Base-by-base conservation (phyloP, 345 rosid species). In the Brassica incana region DNA sequence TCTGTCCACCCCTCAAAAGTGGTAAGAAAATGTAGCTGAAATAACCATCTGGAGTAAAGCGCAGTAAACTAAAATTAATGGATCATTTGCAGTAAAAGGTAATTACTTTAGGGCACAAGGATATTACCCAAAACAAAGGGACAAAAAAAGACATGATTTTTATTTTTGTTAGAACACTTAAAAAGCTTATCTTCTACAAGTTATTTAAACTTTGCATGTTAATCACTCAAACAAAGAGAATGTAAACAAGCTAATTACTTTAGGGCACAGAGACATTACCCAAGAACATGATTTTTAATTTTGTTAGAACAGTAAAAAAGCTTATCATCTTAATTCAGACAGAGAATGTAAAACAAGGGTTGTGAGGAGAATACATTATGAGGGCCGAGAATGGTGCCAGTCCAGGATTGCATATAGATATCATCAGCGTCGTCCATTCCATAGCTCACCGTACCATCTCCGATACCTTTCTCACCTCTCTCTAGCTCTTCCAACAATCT, bases 381-480 rank as follows among this genome's bases (percentile, higher is more conserved):
- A 74, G 93, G 95, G 30, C 97, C 97, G 36, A 92, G 89, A 54
- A 92, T 81, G 74, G 97, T 92, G 73, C 97, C 97, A 73, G 97
- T 92, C 97, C 97, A 92, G 30, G 97, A 90, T 70, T 90, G 93
- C 97, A 90, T 92, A 81, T 87, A 88, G 63, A 92, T 90, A 83
- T 92, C 97, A 86, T 92, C 95, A 58, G 91, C 93, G 25, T 92
- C 97, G 61, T 92, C 97, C 97, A 90, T 90, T 71, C 97, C 97
- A 85, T 92, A 92, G 89, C 97, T 92, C 20, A 92, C 97, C 14
- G 92, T 88, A 35, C 97, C 97, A 78, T 92, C 97, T 27, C 95
- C 95, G 9, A 92, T 90, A 62, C 95, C 95, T 80, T 92, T 92
- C 87, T 92, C 95, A 70, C 97, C 97, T 61, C 93, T 91, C 81